Conservation (phyloP, 106 monocot genomes). For the Dactylorhiza incarnata region DNA sequence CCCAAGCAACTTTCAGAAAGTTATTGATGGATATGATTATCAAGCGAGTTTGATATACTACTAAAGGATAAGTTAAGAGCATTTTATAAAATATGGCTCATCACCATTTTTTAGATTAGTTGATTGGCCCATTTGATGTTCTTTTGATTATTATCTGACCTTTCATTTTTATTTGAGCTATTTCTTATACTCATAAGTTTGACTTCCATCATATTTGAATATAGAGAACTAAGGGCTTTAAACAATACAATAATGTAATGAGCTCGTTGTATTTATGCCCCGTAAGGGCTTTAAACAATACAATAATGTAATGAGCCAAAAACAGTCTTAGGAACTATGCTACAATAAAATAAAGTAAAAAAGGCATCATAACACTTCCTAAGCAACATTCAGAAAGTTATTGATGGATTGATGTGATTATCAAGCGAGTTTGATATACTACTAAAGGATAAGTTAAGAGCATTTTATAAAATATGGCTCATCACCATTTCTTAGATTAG, state of each 20-base stretch:
- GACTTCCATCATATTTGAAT: background rate
- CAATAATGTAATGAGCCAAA: too few relatives aligned
- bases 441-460: background rate
- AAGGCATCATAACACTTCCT: too few relatives aligned
- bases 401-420: background rate
- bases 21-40: background rate
- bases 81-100: background rate
- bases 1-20: background rate
- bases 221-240: slow-evolving; percentile 41
- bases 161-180: background rate
- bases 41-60: background rate
- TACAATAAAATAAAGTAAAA: too few relatives aligned
- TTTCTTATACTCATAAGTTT: background rate
- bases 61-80: background rate
- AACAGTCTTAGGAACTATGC: too few relatives aligned
- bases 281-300: too few relatives aligned
- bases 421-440: background rate
- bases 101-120: background rate
- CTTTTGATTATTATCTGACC: background rate
- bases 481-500: background rate
- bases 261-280: too few relatives aligned
- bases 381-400: background rate
- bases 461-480: background rate
- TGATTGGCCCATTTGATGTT: background rate
- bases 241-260: too few relatives aligned